Evolutionary conservation across 768 basidiomycete genomes (phyloP).

Genomic region (Tricholoma sp.): DNA sequence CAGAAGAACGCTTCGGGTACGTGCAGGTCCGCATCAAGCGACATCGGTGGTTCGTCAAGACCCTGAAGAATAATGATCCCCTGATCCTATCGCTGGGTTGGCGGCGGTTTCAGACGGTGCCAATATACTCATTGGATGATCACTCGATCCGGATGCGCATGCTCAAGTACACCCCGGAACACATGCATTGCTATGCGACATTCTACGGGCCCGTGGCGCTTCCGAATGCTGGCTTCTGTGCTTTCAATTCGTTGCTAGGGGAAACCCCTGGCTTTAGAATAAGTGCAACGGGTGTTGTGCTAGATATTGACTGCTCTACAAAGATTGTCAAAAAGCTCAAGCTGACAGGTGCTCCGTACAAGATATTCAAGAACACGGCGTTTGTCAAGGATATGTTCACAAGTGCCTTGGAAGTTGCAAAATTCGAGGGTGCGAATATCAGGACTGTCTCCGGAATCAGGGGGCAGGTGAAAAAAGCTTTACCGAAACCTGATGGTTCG

Average conservation of each 20-base stretch:
- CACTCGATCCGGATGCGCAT: constrained; percentile 98
- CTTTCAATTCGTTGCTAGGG: constrained; percentile 81
- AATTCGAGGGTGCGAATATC: constrained; percentile 98
- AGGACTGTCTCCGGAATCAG: constrained; percentile 93
- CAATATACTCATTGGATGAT: constrained; percentile 95
- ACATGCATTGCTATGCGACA: constrained; percentile 98
- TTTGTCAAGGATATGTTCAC: constrained; percentile 98
- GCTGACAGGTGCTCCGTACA: constrained; percentile 90
- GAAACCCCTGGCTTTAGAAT: constrained; percentile 77
- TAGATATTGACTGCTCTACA: constrained; percentile 87
- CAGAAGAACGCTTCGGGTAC: constrained; percentile 91
- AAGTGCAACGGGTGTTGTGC: constrained; percentile 89
- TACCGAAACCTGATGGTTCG: constrained; percentile 91
- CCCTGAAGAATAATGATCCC: constrained; percentile 96
- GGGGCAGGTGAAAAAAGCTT: constrained; percentile 94
- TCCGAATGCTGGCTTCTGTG: constrained; percentile 96
- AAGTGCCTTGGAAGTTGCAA: constrained; percentile 89
- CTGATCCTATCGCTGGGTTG: constrained; percentile 96
- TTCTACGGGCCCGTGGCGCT: constrained; percentile 92
- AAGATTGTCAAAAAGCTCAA: constrained; percentile 99
- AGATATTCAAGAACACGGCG: constrained; percentile 99
- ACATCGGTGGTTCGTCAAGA: constrained; percentile 88
- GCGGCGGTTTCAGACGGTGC: constrained; percentile 92
- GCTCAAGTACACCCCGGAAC: constrained; percentile 99
- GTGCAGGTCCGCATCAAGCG: constrained; percentile 94